Evolutionary conservation across 2,329 filamentous ascomycete species (phyloP).

Genomic region (Xylariaceae sp.): DNA sequence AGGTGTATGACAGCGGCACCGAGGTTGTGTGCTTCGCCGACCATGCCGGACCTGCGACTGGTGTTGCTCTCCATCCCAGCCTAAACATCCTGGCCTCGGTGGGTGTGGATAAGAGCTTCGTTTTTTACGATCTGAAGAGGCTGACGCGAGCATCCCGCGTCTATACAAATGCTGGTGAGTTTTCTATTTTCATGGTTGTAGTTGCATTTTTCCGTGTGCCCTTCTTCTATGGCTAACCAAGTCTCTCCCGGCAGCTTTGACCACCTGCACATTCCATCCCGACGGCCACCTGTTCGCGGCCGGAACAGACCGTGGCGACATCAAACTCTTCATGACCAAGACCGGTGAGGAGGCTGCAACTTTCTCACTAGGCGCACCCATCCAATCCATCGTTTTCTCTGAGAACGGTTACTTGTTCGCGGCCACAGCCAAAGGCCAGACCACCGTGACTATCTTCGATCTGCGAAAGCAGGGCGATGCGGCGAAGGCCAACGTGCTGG

Average conservation of each 20-base stretch:
- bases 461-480: slow-evolving; percentile 85
- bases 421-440: slow-evolving; percentile 70
- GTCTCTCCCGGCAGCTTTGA: slow-evolving; percentile 52
- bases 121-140: slow-evolving; percentile 73
- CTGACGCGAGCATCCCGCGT: slow-evolving; percentile 69
- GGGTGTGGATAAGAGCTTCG: slow-evolving; percentile 85
- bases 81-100: slow-evolving; percentile 80
- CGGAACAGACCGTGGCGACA: slow-evolving; percentile 71
- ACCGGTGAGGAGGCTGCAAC: slow-evolving; percentile 70
- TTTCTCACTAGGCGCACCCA: slow-evolving; percentile 63
- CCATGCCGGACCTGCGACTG: slow-evolving; percentile 77
- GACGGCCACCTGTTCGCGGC: slow-evolving; percentile 92
- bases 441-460: slow-evolving; percentile 81
- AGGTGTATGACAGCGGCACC: slow-evolving; percentile 68
- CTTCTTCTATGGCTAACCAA: neutral
- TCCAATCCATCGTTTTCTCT: slow-evolving; percentile 77
- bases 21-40: slow-evolving; percentile 67
- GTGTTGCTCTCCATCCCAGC: slow-evolving; percentile 74
- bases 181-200: neutral
- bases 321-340: slow-evolving; percentile 86
- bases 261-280: slow-evolving; percentile 81
- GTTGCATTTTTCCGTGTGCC: neutral
- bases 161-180: slow-evolving; percentile 73
- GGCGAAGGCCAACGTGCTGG: slow-evolving; percentile 75
- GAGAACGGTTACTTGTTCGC: slow-evolving; percentile 98